Evolutionary conservation across 805 yeast species (phyloP).

Genomic region (Spathaspora arborariae): DNA sequence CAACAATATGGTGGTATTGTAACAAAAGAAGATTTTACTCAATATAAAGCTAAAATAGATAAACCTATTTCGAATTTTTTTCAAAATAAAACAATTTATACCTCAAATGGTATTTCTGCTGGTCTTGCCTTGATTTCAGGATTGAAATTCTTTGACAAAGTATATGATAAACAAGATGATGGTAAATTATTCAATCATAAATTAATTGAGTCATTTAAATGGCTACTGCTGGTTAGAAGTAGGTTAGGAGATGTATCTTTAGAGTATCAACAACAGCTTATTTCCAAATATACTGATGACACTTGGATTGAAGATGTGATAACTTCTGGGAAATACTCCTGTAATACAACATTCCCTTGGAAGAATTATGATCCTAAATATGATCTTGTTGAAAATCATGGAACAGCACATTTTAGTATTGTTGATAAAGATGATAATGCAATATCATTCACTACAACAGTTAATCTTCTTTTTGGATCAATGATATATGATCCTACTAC

Average conservation of each 20-base stretch:
- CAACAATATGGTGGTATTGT: slow-evolving; percentile 65
- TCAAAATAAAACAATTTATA: slow-evolving; percentile 24
- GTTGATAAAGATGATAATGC: slow-evolving; percentile 75
- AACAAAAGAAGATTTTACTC: slow-evolving; percentile 58
- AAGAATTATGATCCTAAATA: slow-evolving; percentile 74
- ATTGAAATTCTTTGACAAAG: slow-evolving; percentile 54
- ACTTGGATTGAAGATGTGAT: slow-evolving; percentile 58
- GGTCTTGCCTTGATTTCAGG: slow-evolving; percentile 84
- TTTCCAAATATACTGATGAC: slow-evolving; percentile 41
- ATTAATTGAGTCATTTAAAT: slow-evolving; percentile 83
- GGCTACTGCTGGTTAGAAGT: slow-evolving; percentile 87
- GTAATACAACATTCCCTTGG: slow-evolving; percentile 60
- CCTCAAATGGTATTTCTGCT: slow-evolving; percentile 69
- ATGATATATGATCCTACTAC: slow-evolving; percentile 75
- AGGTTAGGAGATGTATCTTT: slow-evolving; percentile 66
- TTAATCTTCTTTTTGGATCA: slow-evolving; percentile 81
- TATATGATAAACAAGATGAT: slow-evolving; percentile 18
- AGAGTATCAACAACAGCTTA: slow-evolving; percentile 29
- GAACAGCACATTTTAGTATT: slow-evolving; percentile 84
- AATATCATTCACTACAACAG: slow-evolving; percentile 83
- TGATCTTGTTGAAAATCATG: slow-evolving; percentile 76
- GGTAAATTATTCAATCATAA: slow-evolving; percentile 51
- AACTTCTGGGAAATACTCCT: slow-evolving; percentile 45
- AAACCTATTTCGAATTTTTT: slow-evolving; percentile 34
- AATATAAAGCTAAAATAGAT: slow-evolving; percentile 51